Percentiles rank a stretch among this genome's conserved stretches.
Conservation (phyloP, 169 alveolate species). For the Besnoitia besnoiti region DNA sequence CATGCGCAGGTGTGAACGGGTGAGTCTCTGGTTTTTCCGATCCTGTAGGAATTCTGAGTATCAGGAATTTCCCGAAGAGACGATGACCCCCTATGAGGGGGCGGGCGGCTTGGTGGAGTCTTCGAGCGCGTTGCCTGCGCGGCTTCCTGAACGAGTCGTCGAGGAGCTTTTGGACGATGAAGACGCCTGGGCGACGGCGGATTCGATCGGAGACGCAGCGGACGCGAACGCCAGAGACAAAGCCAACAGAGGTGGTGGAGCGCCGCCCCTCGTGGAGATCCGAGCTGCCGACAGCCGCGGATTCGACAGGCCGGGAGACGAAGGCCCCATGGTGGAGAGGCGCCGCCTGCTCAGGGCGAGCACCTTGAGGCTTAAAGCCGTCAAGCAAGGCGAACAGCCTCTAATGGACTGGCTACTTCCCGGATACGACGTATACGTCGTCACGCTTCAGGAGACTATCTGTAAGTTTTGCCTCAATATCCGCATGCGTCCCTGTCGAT, state of each 20-base stretch:
- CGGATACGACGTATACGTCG: slow-evolving; percentile 81
- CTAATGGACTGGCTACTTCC: slow-evolving; percentile 81
- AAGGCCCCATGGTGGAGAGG: not conserved
- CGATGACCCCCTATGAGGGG: not conserved
- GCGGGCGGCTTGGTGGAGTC: not conserved
- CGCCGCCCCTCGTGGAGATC: too few relatives aligned
- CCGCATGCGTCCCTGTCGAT: too few relatives aligned
- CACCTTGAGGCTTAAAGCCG: slow-evolving; percentile 18
- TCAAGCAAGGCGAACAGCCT: slow-evolving; percentile 71
- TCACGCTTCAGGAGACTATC: slow-evolving; percentile 84
- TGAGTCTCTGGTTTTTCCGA: not conserved
- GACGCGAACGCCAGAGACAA: not conserved
- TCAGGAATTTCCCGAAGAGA: not conserved
- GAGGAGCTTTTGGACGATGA: slow-evolving; percentile 9
- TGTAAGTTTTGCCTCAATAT: slow-evolving; percentile 60
- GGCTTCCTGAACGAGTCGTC: not conserved
- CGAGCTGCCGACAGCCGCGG: too few relatives aligned
- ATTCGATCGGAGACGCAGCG: not conserved
- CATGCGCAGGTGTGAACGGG: too few relatives aligned
- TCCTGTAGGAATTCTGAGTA: slow-evolving; percentile 8
- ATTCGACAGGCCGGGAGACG: too few relatives aligned
- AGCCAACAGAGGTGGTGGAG: not conserved
- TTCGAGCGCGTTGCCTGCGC: not conserved
- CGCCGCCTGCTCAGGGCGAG: slow-evolving; percentile 17
- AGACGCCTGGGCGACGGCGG: slow-evolving; percentile 27